A percentile compares a stretch with the other conserved stretches of the same genome.
These are phyloP conservation scores for Ceratopteris richardii DNA, from an alignment of 75 land plant genomes.

Conservation along the genomic window DNA sequence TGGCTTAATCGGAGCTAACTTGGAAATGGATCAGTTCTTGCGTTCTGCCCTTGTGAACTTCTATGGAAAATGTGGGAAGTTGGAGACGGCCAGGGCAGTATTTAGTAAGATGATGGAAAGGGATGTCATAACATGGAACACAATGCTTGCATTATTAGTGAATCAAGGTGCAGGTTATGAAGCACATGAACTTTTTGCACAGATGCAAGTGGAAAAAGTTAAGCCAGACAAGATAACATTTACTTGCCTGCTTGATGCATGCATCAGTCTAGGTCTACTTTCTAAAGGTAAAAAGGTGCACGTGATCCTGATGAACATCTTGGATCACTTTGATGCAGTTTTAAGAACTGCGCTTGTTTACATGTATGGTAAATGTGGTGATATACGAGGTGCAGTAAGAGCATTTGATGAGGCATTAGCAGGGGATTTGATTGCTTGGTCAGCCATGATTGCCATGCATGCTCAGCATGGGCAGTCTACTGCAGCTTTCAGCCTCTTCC, in stretches of 20 bases:
- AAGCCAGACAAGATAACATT: slow-evolving; percentile 22
- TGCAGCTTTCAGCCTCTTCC: slow-evolving; percentile 6
- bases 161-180: slow-evolving; percentile 26
- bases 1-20: slow-evolving; percentile 14
- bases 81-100: slow-evolving; percentile 16
- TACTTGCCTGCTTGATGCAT: slow-evolving; percentile 27
- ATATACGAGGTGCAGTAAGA: not conserved
- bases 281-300: slow-evolving; percentile 31
- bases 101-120: slow-evolving; percentile 28
- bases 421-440: slow-evolving; percentile 8
- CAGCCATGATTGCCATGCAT: slow-evolving; percentile 8
- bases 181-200: slow-evolving; percentile 22
- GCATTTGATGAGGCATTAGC: not conserved
- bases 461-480: slow-evolving; percentile 7
- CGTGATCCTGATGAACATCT: slow-evolving; percentile 10
- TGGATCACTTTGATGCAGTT: not conserved
- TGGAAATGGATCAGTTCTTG: slow-evolving; percentile 23
- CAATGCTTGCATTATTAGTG: slow-evolving; percentile 41
- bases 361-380: slow-evolving; percentile 17
- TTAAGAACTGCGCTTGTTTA: slow-evolving; percentile 2
- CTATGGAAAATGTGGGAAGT: slow-evolving; percentile 41
- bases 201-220: slow-evolving; percentile 26
- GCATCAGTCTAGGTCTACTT: slow-evolving; percentile 31
- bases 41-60: slow-evolving; percentile 35
- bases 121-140: slow-evolving; percentile 41